These are phyloP conservation scores for Atkinsonella hypoxylon DNA, from an alignment of 2,329 filamentous ascomycete species.

Conservation along the genomic window DNA sequence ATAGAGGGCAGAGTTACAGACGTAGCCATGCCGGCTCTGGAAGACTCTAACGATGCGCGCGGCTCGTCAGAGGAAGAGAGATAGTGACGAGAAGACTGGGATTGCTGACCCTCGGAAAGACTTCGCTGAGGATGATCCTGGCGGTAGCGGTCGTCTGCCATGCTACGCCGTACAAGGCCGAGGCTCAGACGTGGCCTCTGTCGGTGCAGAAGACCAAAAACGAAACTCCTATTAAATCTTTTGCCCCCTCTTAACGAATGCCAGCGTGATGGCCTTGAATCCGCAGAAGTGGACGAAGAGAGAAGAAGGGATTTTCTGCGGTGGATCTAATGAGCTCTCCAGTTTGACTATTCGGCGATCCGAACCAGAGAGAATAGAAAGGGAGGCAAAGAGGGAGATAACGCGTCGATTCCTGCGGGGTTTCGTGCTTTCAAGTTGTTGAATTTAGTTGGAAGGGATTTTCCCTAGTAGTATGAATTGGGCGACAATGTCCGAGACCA, in stretches of 20 bases:
- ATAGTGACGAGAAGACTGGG: slow-evolving; percentile 5
- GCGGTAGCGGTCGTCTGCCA: slow-evolving; percentile 28
- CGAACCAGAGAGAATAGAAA: neutral
- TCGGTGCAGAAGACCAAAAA: slow-evolving; percentile 11
- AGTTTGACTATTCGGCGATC: neutral
- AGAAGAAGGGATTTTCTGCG: neutral
- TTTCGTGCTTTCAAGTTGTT: neutral
- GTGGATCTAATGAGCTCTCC: neutral
- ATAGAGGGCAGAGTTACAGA: slow-evolving; percentile 38
- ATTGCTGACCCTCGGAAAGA: slow-evolving; percentile 22
- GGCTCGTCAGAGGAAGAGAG: slow-evolving; percentile 10
- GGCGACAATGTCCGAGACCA: neutral
- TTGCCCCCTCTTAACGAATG: neutral
- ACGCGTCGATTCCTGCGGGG: neutral
- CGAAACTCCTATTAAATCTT: slow-evolving; percentile 6
- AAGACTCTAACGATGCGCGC: slow-evolving; percentile 6
- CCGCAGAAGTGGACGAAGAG: neutral
- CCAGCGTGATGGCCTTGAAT: slow-evolving; percentile 5
- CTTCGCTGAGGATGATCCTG: slow-evolving; percentile 24
- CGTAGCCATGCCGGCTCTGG: slow-evolving; percentile 27
- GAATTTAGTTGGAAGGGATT: neutral
- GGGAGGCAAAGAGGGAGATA: too few relatives aligned
- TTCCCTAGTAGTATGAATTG: neutral
- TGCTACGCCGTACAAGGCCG: slow-evolving; percentile 17
- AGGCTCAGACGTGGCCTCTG: slow-evolving; percentile 15